These are phyloP conservation scores for Chlorella sp. DNA, from an alignment of 139 green algal species.

Conservation along the genomic window DNA sequence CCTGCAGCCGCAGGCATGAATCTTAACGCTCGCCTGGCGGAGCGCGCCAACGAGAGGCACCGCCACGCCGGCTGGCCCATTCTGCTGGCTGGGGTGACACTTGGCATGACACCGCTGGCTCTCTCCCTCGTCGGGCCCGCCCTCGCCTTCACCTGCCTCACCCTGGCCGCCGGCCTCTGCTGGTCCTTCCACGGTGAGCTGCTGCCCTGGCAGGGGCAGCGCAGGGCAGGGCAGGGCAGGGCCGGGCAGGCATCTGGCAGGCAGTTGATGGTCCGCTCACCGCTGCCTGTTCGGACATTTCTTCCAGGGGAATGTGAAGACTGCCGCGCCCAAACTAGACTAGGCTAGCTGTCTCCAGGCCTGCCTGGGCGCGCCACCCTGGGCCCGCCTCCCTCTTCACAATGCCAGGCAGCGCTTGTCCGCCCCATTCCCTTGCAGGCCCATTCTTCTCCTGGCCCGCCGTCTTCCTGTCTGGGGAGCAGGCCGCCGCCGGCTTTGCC, in stretches of 20 bases:
- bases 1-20: slow-evolving; percentile 28
- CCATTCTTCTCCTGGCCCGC: slow-evolving; percentile 56
- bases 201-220: not conserved
- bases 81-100: slow-evolving; percentile 1
- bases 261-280: too few species aligned
- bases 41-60: slow-evolving; percentile 41
- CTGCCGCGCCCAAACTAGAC: too few species aligned
- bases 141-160: slow-evolving; percentile 39
- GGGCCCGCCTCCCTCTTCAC: too few species aligned
- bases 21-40: slow-evolving; percentile 30
- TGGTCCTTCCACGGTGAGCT: slow-evolving; percentile 50
- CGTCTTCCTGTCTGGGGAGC: slow-evolving; percentile 51
- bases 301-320: too few species aligned
- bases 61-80: slow-evolving; percentile 36
- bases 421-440: not conserved
- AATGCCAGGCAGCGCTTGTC: too few species aligned
- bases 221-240: not conserved
- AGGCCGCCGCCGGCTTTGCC: slow-evolving; percentile 40
- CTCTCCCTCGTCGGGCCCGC: not conserved
- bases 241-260: not conserved
- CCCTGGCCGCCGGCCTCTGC: slow-evolving; percentile 23
- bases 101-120: slow-evolving; percentile 23
- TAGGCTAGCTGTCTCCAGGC: not conserved
- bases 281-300: too few species aligned
- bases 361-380: not conserved